phyloP scores from a whole-genome alignment of 768 basidiomycete species.

The Ramaria sp. region DNA sequence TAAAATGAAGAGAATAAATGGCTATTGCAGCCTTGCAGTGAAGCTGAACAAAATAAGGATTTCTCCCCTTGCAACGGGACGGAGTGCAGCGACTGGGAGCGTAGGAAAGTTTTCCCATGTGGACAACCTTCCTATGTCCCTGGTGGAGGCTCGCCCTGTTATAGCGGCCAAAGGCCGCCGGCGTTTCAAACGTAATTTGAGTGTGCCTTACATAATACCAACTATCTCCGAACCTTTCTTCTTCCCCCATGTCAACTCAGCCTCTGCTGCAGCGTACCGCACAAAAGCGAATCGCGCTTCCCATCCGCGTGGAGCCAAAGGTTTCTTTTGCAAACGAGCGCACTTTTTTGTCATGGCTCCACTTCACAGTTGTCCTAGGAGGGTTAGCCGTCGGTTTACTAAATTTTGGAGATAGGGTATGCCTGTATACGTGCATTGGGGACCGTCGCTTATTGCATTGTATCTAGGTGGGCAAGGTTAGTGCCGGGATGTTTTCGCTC shows the following conservation, averaged over 20 bases:
- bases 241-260: conserved; percentile 78
- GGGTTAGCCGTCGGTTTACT: conserved; percentile 91
- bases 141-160: too few species aligned
- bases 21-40: too few species aligned
- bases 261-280: conserved; percentile 94
- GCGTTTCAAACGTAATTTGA: too few species aligned
- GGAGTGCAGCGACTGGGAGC: too few species aligned
- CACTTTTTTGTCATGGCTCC: conserved; percentile 96
- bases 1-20: too few species aligned
- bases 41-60: too few species aligned
- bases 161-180: too few species aligned
- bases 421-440: conserved; percentile 11
- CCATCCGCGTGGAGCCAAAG: conserved; percentile 89
- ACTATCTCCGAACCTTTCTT: too few species aligned
- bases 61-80: too few species aligned
- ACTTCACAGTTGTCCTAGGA: conserved; percentile 95
- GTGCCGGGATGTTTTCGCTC: conserved; percentile 90
- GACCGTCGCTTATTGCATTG: not conserved
- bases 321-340: conserved; percentile 93
- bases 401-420: conserved; percentile 94
- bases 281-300: conserved; percentile 91
- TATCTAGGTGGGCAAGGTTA: conserved; percentile 83
- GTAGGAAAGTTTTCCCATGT: too few species aligned
- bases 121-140: too few species aligned
- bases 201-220: too few species aligned